These are phyloP conservation scores for Chloris gayana DNA, from an alignment of 176 grass and related monocot species.

Conservation along the genomic window DNA sequence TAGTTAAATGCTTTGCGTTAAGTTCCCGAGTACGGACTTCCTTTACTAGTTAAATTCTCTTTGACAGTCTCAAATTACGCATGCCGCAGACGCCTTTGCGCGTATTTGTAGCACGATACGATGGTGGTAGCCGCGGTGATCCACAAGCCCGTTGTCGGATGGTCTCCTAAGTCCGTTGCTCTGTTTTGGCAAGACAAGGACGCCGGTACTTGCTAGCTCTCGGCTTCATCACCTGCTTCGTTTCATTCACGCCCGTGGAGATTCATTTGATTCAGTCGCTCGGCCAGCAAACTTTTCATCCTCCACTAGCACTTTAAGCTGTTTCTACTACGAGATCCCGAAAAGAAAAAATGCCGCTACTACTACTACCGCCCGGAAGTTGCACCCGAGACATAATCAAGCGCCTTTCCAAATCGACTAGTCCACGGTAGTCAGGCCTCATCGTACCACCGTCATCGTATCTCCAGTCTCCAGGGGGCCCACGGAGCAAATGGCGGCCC, in stretches of 20 bases:
- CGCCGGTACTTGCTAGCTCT: too few species aligned
- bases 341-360: too few species aligned
- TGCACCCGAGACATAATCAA: background rate
- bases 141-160: background rate
- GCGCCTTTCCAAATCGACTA: background rate
- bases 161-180: background rate
- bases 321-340: background rate
- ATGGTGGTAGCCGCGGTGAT: background rate
- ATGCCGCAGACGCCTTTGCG: too few species aligned
- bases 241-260: background rate
- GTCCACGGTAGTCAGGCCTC: background rate
- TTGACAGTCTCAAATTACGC: too few species aligned
- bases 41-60: too few species aligned
- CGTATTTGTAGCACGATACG: background rate
- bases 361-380: background rate
- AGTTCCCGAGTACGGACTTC: too few species aligned
- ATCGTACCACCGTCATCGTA: background rate
- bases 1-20: too few species aligned
- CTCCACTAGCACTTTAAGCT: background rate
- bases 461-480: too few species aligned
- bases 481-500: background rate
- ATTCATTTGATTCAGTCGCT: too few species aligned
- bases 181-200: background rate
- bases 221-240: background rate
- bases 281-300: background rate